Evolutionary conservation across 768 basidiomycete species (phyloP), one percentile per base, ranked within the genome.

Genomic region (Candolleomyces efflorescens): DNA sequence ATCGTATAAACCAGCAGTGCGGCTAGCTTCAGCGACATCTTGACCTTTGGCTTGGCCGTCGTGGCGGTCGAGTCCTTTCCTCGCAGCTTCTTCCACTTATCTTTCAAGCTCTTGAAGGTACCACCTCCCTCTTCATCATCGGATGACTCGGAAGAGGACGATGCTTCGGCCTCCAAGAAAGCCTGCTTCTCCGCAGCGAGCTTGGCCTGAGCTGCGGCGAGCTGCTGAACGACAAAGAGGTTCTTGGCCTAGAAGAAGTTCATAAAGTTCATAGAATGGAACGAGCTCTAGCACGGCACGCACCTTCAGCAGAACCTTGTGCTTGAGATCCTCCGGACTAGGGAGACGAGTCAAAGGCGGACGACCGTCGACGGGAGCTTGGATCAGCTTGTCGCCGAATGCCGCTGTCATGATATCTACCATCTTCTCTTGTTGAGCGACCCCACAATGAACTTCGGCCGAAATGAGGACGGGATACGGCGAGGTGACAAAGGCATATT

Each of bases 391-490:
- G 39, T 78, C 75, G 2, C 78, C 78, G 57, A 81, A 81, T 0
- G 71, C 72, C 41, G 75, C 73, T 0, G 41, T 83, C 83, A 98
- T 84, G 65, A 95, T 92, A 2, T 77, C 65, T 0, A 84, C 94
- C 13, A 97, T 78, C 67, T 79, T 78, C 38, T 90, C 89, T 68
- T 98, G 95, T 67, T 94, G 91, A 24, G 77, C 71, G 15, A 92
- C 57, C 0, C 82, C 76, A 69, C 93, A 96, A 66, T 96, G 94
- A 1, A 95, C 82, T 73, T 98, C 95, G 12, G 94, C 91, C 2
- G 93, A 95, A 55, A 98, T 89, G 65, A 98, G 85, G 67, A 98
- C 77, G 1, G 95, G 95, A 65, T 94, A 97, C 0, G 92, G 91
- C 0, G 92, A 95, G 0, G 89, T 82, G 43, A 90, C 84, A 66